Base-by-base conservation (phyloP, 177 flowering plant genomes). In the Telopea speciosissima region DNA sequence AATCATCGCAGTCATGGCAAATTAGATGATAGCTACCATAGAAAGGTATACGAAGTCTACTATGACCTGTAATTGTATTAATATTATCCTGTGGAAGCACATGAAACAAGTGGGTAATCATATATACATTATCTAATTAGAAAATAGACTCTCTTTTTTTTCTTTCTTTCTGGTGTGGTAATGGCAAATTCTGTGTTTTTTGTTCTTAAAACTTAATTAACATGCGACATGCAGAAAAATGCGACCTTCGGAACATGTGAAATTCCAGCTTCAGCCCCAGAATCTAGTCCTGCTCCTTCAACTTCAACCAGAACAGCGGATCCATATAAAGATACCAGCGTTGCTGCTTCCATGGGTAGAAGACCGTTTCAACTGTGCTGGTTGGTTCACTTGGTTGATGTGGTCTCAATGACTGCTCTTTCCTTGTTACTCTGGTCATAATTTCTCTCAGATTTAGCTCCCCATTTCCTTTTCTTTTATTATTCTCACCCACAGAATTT, bases 231-330 rank as follows among this genome's bases (percentile, higher is more conserved):
- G 26, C 85, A 90, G 96, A 81, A 65, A 74, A 89, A 88, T 77
- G 86, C 86, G 1, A 76, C 86, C 31, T 85, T 73, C 63, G 90
- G 88, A 3, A 76, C 82, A 17, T 88, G 93, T 56, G 84, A 86
- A 28, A 77, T 79, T 25, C 89, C 88, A 0, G 70, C 33, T 7
- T 73, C 79, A 42, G 85, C 87, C 10, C 88, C 90, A 17, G 83
- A 26, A 26, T 26, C 31, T 26, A 26, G 31, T 26, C 31, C 31
- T 26, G 2, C 31, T 26, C 31, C 31, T 26, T 26, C 31, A 26
- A 26, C 31, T 26, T 26, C 89, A 44, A 85, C 83, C 16, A 21
- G 66, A 19, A 33, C n/a, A 23, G 33, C 72, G 19, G 36, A 71
- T 13, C 63, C 31, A 26, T 1, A 26, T 26, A 3, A 63, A 24